These are phyloP conservation scores for Mortierella antarctica DNA, from an alignment of 192 early-diverging fungal species.

Conservation along the genomic window DNA sequence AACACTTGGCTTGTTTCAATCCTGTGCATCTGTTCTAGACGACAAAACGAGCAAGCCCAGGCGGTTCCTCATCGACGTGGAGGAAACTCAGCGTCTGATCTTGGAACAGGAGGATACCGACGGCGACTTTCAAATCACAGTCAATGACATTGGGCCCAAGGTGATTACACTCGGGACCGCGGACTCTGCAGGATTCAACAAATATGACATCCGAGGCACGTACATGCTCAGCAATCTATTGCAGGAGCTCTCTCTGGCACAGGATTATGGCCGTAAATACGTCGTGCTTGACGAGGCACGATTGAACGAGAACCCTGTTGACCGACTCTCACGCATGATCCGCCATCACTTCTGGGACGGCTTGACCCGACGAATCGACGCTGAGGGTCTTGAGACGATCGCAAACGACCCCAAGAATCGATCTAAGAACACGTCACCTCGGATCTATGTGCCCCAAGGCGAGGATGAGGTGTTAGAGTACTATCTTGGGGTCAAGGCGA, in stretches of 20 bases:
- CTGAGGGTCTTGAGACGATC: conserved; percentile 89
- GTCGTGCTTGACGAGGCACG: conserved; percentile 91
- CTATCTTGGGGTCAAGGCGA: conserved; percentile 75
- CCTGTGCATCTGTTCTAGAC: conserved; percentile 49
- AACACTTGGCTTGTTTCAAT: no score
- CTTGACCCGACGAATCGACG: conserved; percentile 88
- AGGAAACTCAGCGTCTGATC: conserved; percentile 78
- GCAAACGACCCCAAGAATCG: conserved; percentile 94
- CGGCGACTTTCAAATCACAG: conserved; percentile 94
- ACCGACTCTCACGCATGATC: conserved; percentile 91
- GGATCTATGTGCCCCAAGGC: conserved; percentile 92
- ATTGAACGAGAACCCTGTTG: conserved; percentile 94
- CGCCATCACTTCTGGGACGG: conserved; percentile 96
- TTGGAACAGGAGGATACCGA: conserved; percentile 96
- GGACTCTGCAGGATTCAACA: conserved; percentile 86
- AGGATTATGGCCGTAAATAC: conserved; percentile 86
- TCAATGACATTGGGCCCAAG: conserved; percentile 93
- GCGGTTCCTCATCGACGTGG: conserved; percentile 88
- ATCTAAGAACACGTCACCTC: conserved; percentile 75
- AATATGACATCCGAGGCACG: conserved; percentile 92
- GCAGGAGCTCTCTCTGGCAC: conserved; percentile 94
- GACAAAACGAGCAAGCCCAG: conserved; percentile 71
- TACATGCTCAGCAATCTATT: conserved; percentile 95
- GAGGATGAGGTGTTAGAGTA: conserved; percentile 84
- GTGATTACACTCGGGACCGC: conserved; percentile 86